These are phyloP conservation scores for Plenodomus biglobosus DNA, from an alignment of 2,329 filamentous ascomycete genomes.

Conservation along the genomic window DNA sequence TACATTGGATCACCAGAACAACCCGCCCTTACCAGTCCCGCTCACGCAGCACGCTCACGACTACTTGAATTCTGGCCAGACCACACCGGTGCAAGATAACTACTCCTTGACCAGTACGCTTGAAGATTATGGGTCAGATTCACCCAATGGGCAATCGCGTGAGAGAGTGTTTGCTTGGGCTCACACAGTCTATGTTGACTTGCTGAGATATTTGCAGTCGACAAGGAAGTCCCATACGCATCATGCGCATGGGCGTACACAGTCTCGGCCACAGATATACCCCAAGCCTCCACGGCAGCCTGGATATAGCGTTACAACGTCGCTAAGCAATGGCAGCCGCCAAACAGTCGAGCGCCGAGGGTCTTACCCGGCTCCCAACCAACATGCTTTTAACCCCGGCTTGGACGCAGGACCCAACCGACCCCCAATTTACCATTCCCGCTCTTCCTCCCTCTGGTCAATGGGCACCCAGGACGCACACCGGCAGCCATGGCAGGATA, in stretches of 20 bases:
- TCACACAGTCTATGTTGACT: conserved; percentile 52
- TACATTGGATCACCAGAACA: conserved; percentile 33
- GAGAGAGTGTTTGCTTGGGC: conserved; percentile 52
- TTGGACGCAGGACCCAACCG: conserved; percentile 22
- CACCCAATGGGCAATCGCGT: conserved; percentile 46
- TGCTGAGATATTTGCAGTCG: conserved; percentile 52
- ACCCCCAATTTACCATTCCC: conserved; percentile 28
- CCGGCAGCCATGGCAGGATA: conserved; percentile 33
- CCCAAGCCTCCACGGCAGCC: conserved; percentile 63
- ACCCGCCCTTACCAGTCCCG: conserved; percentile 19
- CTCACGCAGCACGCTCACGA: conserved; percentile 30
- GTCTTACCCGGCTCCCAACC: conserved; percentile 28
- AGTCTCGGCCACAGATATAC: conserved; percentile 60
- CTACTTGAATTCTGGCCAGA: conserved; percentile 34
- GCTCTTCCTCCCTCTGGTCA: conserved; percentile 37
- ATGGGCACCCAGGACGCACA: conserved; percentile 14
- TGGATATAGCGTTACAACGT: conserved; percentile 51
- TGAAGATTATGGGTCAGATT: conserved; percentile 46
- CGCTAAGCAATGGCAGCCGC: conserved; percentile 20
- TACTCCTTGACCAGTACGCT: conserved; percentile 21
- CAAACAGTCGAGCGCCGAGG: conserved; percentile 43
- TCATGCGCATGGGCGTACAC: conserved; percentile 47
- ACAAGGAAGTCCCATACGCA: conserved; percentile 46
- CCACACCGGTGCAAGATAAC: conserved; percentile 28
- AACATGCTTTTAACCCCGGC: conserved; percentile 19